Evolutionary conservation across 2,329 filamentous ascomycete species (phyloP).

Genomic region (Aschersonia sp.): DNA sequence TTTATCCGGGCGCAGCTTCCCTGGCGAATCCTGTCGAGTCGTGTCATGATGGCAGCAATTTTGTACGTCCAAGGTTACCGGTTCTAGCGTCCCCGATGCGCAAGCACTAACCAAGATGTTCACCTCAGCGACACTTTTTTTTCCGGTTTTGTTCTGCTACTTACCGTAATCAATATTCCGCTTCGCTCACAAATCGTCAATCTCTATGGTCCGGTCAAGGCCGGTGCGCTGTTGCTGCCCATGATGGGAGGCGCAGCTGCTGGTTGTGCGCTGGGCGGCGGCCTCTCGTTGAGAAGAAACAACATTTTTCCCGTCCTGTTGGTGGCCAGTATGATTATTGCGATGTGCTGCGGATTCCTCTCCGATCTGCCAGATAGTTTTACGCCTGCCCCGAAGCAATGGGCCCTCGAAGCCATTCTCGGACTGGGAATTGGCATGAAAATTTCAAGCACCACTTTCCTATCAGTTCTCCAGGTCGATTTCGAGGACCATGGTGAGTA

Average conservation of each 20-base stretch:
- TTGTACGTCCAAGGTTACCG: conserved; percentile 1
- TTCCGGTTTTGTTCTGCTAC: conserved; percentile 9
- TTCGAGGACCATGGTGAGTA: conserved; percentile 9
- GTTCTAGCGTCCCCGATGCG: background rate
- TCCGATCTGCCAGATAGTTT: conserved; percentile 4
- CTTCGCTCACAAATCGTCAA: conserved; percentile 11
- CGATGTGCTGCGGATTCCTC: conserved; percentile 7
- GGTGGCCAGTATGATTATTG: conserved; percentile 6
- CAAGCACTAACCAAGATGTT: background rate
- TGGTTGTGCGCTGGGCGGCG: conserved; percentile 8
- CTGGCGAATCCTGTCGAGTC: conserved; percentile 7
- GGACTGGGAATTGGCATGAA: conserved; percentile 8
- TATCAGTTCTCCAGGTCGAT: conserved; percentile 7
- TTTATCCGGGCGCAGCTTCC: conserved; percentile 8
- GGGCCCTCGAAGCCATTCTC: conserved; percentile 7
- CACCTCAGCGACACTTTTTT: conserved; percentile 6
- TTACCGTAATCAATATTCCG: conserved; percentile 10
- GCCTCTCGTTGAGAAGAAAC: conserved; percentile 5
- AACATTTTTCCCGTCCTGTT: conserved; percentile 8
- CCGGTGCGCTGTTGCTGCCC: conserved; percentile 9
- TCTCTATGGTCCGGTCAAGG: conserved; percentile 8
- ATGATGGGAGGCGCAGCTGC: conserved; percentile 9
- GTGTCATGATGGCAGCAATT: conserved; percentile 8
- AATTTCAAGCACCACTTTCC: conserved; percentile 8
- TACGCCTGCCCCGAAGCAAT: conserved; percentile 5